phyloP scores from a whole-genome alignment of 2,329 filamentous ascomycete species.

The Colletotrichum sp. region DNA sequence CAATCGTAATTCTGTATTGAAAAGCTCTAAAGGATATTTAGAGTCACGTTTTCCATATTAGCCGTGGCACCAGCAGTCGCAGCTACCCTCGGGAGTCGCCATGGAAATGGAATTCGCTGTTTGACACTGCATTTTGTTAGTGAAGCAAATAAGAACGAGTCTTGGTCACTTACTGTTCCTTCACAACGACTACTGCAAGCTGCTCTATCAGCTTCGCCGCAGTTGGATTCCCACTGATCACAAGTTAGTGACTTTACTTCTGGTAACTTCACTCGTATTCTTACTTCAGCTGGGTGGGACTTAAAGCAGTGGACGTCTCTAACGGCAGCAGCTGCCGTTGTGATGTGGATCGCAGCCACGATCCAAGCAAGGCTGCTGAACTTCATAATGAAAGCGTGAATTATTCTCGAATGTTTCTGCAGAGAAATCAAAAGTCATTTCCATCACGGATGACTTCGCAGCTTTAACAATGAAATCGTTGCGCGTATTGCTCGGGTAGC shows the following conservation, averaged over 20 bases:
- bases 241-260: not conserved
- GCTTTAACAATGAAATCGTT: rapidly evolving
- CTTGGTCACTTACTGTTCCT: not conserved
- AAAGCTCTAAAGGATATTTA: too few species aligned
- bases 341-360: not conserved
- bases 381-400: not conserved
- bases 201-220: not conserved
- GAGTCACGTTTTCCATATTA: not conserved
- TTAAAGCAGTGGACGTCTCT: not conserved
- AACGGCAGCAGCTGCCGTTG: not conserved
- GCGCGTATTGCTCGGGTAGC: not conserved
- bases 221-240: not conserved
- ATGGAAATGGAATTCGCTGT: not conserved
- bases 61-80: not conserved
- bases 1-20: too few species aligned
- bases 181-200: not conserved
- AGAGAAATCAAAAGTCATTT: rapidly evolving
- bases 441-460: rapidly evolving
- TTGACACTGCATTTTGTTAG: not conserved
- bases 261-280: not conserved
- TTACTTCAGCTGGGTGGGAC: not conserved
- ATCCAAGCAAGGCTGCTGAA: not conserved
- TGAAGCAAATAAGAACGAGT: not conserved
- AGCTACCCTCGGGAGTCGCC: not conserved
- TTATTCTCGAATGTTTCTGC: not conserved